Evolutionary conservation across 2,329 filamentous ascomycete species (phyloP).

Genomic region (Stagonosporopsis chrysanthemi): DNA sequence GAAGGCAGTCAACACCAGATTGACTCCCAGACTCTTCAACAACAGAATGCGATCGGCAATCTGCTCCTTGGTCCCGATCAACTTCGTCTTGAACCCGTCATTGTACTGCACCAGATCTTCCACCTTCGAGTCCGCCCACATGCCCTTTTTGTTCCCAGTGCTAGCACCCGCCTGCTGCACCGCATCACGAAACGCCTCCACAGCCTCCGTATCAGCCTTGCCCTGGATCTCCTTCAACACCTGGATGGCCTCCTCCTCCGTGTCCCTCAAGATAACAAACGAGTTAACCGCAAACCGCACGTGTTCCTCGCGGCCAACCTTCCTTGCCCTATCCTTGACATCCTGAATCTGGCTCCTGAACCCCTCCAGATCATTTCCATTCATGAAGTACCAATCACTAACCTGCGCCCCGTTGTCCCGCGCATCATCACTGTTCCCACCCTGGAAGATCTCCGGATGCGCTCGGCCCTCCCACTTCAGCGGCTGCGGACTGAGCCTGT

Average conservation of each 20-base stretch:
- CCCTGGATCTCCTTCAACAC: conserved; percentile 62
- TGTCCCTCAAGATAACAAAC: conserved; percentile 60
- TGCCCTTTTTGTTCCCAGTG: conserved; percentile 58
- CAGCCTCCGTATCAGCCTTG: conserved; percentile 60
- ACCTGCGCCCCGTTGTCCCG: conserved; percentile 58
- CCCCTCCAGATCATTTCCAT: conserved; percentile 63
- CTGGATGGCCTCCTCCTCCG: conserved; percentile 59
- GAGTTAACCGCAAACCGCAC: conserved; percentile 61
- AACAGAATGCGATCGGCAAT: conserved; percentile 60
- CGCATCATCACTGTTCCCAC: conserved; percentile 61
- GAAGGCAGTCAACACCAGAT: conserved; percentile 58
- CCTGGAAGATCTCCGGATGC: conserved; percentile 62
- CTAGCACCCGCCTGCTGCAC: conserved; percentile 60
- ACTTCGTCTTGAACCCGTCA: conserved; percentile 64
- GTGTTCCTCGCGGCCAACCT: conserved; percentile 54
- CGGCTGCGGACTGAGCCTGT: conserved; percentile 60
- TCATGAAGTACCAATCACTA: conserved; percentile 64
- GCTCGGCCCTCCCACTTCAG: conserved; percentile 46
- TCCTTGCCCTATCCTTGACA: conserved; percentile 56
- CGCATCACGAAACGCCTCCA: conserved; percentile 58
- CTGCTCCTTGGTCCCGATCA: conserved; percentile 61
- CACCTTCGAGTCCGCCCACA: conserved; percentile 62
- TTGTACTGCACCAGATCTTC: conserved; percentile 64
- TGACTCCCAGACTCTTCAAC: conserved; percentile 55
- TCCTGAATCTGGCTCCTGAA: conserved; percentile 60